Evolutionary conservation across 139 green algal genomes (phyloP), one percentile per base, ranked within the genome.

Genomic region (Closterium sp.): DNA sequence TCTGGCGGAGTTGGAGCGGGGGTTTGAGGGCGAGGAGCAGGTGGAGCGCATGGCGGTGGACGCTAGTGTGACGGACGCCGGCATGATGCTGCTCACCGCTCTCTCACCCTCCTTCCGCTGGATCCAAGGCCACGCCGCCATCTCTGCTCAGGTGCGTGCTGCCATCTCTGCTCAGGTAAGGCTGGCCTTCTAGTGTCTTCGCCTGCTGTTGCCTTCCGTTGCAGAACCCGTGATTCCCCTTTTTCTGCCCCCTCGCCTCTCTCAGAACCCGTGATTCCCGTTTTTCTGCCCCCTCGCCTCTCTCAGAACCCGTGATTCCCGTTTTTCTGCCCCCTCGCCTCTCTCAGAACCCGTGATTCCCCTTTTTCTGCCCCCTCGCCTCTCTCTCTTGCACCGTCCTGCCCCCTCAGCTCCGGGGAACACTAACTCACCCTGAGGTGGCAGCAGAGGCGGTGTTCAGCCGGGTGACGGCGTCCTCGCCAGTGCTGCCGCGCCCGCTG

Each of bases 71-170:
- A 94, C 95, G 88, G 93, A 95, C 89, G 90, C 85, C 31, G 93
- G 93, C n/a, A 95, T 95, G 93, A 84, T 89, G 33, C 89, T 95
- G 30, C 33, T 95, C 19, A 93, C 64, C 4, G 88, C 93, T 1
- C 10, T 95, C 21, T 86, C 92, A 1, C 93, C 93, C n/a, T 36
- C 92, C 19, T 35, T 95, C 25, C 33, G 38, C 35, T 95, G 93
- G 93, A 84, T 94, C 25, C 89, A 93, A 35, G 93, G 93, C 85
- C 86, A 34, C 35, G 93, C 93, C n/a, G 93, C 93, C 84, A 89
- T 95, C 84, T 85, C 34, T 8, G 36, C 93, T 55, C 36, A 90
- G 88, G 91, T 94, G 31, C 33, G 33, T 55, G 43, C 34, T 5
- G 91, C 91, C 6, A 25, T 30, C 2, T 19, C 23, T 89, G 23